phyloP scores from a whole-genome alignment of 257 asterid species.

The Nicotiana paniculata region DNA sequence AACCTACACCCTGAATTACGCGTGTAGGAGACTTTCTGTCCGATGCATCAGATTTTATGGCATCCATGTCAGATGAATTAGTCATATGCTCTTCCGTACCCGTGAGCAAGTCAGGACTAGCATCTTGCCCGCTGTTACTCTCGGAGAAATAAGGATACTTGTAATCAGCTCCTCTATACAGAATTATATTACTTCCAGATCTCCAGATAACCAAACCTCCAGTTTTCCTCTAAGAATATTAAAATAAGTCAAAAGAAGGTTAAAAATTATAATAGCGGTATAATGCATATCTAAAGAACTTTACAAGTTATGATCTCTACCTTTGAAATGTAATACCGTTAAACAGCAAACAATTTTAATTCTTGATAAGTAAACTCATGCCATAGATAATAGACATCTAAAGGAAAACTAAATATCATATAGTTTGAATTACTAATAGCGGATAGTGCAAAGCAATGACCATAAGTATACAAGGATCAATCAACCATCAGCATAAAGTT shows the following conservation, averaged over 20 bases:
- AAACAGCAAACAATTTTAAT: background rate
- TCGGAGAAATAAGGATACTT: constrained; percentile 76
- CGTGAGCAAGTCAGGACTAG: constrained; percentile 28
- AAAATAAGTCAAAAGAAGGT: background rate
- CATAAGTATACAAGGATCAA: background rate
- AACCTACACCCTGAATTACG: constrained; percentile 76
- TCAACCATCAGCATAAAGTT: background rate
- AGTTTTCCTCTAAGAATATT: constrained; percentile 69
- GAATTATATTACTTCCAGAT: constrained; percentile 78
- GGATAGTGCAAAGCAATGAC: background rate
- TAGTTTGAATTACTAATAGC: background rate
- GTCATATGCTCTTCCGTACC: constrained; percentile 20
- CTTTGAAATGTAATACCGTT: background rate
- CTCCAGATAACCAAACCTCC: constrained; percentile 99
- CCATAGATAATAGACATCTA: background rate
- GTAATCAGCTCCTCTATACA: constrained; percentile 84
- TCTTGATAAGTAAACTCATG: background rate
- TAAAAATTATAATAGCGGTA: background rate
- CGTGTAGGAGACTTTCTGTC: constrained; percentile 32
- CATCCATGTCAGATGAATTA: constrained; percentile 23
- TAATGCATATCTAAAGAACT: background rate
- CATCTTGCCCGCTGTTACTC: constrained; percentile 29
- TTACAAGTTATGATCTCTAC: background rate
- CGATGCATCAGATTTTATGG: constrained; percentile 20
- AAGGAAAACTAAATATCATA: background rate